Conservation (phyloP, 1,139 yeast species). For the Suhomyces bokatorum region DNA sequence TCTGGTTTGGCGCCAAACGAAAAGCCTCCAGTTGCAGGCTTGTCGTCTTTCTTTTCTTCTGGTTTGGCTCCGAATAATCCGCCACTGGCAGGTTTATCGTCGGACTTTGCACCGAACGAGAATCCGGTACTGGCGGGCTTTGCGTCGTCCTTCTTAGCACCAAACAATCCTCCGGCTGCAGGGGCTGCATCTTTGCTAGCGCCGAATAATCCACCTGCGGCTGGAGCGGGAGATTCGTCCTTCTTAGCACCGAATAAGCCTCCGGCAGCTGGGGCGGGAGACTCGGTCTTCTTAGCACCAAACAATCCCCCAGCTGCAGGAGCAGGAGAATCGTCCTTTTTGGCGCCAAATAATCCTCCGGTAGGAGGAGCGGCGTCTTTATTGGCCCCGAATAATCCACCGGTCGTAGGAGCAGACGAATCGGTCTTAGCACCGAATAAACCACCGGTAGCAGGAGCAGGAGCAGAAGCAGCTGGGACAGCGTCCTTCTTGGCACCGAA, state of each 20-base stretch:
- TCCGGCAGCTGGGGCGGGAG: conserved; percentile 15
- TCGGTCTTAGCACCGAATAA: conserved; percentile 20
- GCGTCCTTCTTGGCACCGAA: conserved; percentile 26
- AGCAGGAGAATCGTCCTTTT: conserved; percentile 6
- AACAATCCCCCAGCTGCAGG: conserved; percentile 17
- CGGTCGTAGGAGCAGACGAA: not conserved
- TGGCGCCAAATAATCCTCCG: conserved; percentile 27
- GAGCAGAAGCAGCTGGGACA: conserved; percentile 1
- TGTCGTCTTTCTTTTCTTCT: conserved; percentile 19
- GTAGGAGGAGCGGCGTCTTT: conserved; percentile 11
- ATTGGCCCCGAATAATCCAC: conserved; percentile 30
- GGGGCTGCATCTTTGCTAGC: conserved; percentile 15
- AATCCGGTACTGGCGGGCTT: conserved; percentile 16
- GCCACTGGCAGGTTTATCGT: conserved; percentile 17
- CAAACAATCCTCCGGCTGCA: conserved; percentile 26
- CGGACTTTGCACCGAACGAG: conserved; percentile 18
- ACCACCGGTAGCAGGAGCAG: conserved; percentile 16
- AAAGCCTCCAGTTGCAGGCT: conserved; percentile 16
- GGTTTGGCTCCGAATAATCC: conserved; percentile 25
- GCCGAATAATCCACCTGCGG: conserved; percentile 27
- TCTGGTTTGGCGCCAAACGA: conserved; percentile 20
- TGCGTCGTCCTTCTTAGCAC: conserved; percentile 13
- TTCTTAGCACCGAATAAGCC: conserved; percentile 13
- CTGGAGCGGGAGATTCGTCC: conserved; percentile 2
- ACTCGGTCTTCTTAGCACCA: conserved; percentile 17